Evolutionary conservation across 208 protist species (phyloP), one percentile per base, ranked within the genome.

Genomic region (Leishmania aethiopica): DNA sequence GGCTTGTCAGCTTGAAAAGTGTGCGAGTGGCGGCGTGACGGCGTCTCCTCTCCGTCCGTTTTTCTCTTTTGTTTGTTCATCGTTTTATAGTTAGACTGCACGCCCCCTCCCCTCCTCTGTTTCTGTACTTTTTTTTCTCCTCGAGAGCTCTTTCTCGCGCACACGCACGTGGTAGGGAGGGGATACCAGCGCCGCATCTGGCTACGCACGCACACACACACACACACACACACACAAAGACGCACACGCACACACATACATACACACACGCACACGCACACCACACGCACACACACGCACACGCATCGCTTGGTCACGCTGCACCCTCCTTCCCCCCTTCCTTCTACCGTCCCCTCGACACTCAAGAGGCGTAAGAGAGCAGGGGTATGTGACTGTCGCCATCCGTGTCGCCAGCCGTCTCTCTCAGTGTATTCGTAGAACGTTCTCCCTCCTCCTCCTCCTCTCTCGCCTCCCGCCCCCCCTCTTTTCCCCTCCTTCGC

Each of bases 21-120:
- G 69, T 0, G 35, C 69, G 42, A 47, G 37, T 73, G 17, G 2
- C 37, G 4, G 19, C 7, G 69, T n/a, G 42, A 62, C 22, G 57
- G 25, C 69, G 15, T 45, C 42, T 73, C 28, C 35, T 51, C 37
- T 51, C 25, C n/a, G 15, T 47, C 3, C 19, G 5, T 17, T 35
- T 32, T 45, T 49, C 25, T 1, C 8, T 73, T 49, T 42, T 28
- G 7, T 28, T 25, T 28, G 15, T 2, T 32, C 5, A 3, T 17
- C 6, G 15, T 35, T 72, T 73, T 51, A 49, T 73, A 47, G 69
- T 51, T 73, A 73, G 69, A 73, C 69, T n/a, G 67, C 67, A 72
- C 69, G 5, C 69, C 69, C 69, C 42, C 6, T 19, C 25, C 69
- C 8, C 69, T 42, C 42, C 69, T 53, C 75, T 11, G 11, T 77